Percentiles rank a stretch among this genome's conserved stretches.
Conservation (phyloP, 2,329 filamentous ascomycete species). For the Daldinia eschscholtzii region DNA sequence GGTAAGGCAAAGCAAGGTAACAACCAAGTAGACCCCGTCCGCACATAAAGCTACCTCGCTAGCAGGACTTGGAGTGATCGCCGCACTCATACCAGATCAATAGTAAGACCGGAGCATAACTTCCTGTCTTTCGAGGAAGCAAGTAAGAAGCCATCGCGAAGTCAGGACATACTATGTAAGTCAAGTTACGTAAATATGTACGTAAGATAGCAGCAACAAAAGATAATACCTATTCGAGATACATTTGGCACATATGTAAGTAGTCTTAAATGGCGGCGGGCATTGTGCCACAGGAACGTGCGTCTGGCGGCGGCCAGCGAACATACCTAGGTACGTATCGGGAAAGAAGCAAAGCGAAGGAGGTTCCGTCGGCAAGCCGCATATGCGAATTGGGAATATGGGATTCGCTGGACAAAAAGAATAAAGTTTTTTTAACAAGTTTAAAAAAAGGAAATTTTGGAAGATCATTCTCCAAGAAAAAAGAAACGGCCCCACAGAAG, state of each 20-base stretch:
- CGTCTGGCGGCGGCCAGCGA: background rate
- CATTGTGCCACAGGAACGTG: no score
- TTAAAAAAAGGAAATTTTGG: background rate
- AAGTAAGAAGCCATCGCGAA: background rate
- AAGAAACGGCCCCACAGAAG: background rate
- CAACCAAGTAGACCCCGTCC: background rate
- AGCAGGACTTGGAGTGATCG: background rate
- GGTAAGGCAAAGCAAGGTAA: background rate
- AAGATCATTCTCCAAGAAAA: conserved; percentile 1
- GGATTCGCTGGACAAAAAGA: background rate
- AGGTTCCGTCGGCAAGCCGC: background rate
- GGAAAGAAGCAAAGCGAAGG: background rate
- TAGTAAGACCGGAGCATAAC: conserved; percentile 1
- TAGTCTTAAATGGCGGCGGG: no score
- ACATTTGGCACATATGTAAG: background rate
- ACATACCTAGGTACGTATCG: background rate
- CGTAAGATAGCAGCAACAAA: background rate
- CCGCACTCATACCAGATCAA: background rate
- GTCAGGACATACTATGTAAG: background rate
- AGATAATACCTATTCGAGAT: background rate
- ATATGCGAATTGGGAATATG: background rate
- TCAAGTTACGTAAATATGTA: background rate
- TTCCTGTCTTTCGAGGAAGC: background rate
- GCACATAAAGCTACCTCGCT: background rate
- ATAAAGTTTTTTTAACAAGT: background rate